A percentile compares a stretch with the other conserved stretches of the same genome.
phyloP scores from a whole-genome alignment of 192 early-diverging fungal genomes.

The Podila clonocystis region DNA sequence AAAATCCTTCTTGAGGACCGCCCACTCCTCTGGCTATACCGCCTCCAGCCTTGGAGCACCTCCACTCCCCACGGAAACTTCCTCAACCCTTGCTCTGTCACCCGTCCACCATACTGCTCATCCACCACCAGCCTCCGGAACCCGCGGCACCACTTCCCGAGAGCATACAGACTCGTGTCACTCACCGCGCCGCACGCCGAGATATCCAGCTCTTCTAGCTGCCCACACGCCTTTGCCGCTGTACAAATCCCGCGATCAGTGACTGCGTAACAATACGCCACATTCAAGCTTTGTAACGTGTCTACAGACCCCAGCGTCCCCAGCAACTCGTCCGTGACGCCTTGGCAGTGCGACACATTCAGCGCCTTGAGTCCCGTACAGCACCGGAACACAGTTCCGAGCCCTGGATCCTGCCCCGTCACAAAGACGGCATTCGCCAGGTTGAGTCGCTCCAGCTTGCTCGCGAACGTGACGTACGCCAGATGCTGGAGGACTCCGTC shows the following conservation, averaged over 20 bases:
- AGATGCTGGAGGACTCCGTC: slow-evolving; percentile 2
- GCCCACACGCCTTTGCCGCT: neutral
- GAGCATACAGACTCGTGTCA: slow-evolving; percentile 11
- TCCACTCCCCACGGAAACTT: slow-evolving; percentile 5
- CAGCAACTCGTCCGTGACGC: slow-evolving; percentile 7
- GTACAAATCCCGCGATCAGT: slow-evolving; percentile 13
- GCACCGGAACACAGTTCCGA: slow-evolving; percentile 5
- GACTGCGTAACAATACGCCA: slow-evolving; percentile 16
- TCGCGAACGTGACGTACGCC: neutral
- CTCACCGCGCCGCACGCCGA: slow-evolving; percentile 7
- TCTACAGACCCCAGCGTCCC: neutral
- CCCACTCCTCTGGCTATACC: no score
- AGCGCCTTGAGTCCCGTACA: slow-evolving; percentile 10
- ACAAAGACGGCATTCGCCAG: slow-evolving; percentile 13
- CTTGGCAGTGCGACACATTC: slow-evolving; percentile 12
- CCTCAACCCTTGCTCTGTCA: slow-evolving; percentile 11
- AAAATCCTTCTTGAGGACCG: no score
- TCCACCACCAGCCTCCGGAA: slow-evolving; percentile 22
- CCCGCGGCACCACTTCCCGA: neutral
- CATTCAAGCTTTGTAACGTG: neutral
- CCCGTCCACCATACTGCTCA: slow-evolving; percentile 6
- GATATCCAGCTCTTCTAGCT: slow-evolving; percentile 23
- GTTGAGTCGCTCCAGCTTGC: neutral
- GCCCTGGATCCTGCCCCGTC: slow-evolving; percentile 9
- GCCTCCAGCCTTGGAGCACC: neutral